phyloP scores from a whole-genome alignment of 192 early-diverging fungal species.

The Coemansia sp. region DNA sequence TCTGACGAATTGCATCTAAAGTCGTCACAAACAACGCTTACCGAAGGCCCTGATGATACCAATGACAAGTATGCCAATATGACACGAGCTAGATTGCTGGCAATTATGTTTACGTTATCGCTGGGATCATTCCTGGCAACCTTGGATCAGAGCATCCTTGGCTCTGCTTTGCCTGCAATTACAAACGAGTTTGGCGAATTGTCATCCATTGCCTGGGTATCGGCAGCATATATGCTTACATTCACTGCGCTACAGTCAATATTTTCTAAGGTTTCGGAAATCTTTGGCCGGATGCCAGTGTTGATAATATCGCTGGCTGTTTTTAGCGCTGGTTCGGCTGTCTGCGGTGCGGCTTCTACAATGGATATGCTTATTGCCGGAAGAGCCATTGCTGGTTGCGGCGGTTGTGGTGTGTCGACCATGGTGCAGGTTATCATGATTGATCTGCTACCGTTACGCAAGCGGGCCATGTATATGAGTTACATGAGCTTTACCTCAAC shows the following conservation, averaged over 20 bases:
- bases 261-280: slow-evolving; percentile 74
- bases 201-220: slow-evolving; percentile 72
- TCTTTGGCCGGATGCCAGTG: slow-evolving; percentile 67
- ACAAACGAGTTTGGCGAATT: slow-evolving; percentile 57
- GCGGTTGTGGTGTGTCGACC: slow-evolving; percentile 64
- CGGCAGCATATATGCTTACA: slow-evolving; percentile 64
- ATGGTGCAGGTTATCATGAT: slow-evolving; percentile 63
- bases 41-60: slow-evolving; percentile 2
- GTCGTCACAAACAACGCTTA: slow-evolving; percentile 30
- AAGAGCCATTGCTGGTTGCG: slow-evolving; percentile 62
- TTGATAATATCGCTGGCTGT: slow-evolving; percentile 54
- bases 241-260: slow-evolving; percentile 72
- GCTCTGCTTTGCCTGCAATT: slow-evolving; percentile 63
- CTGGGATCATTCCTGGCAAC: slow-evolving; percentile 59
- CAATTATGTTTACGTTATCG: slow-evolving; percentile 19
- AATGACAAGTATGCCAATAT: slow-evolving; percentile 7
- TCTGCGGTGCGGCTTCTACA: slow-evolving; percentile 50
- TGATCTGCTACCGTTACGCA: slow-evolving; percentile 60
- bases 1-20: slow-evolving; percentile 1
- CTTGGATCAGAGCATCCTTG: slow-evolving; percentile 69
- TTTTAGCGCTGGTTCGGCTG: slow-evolving; percentile 56
- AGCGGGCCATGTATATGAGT: slow-evolving; percentile 62
- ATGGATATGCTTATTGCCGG: slow-evolving; percentile 67
- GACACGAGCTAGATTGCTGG: slow-evolving; percentile 24
- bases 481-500: slow-evolving; percentile 56